Evolutionary conservation across 345 rosid genomes (phyloP), one percentile per base, ranked within the genome.

Genomic region (Hirschfeldia incana): DNA sequence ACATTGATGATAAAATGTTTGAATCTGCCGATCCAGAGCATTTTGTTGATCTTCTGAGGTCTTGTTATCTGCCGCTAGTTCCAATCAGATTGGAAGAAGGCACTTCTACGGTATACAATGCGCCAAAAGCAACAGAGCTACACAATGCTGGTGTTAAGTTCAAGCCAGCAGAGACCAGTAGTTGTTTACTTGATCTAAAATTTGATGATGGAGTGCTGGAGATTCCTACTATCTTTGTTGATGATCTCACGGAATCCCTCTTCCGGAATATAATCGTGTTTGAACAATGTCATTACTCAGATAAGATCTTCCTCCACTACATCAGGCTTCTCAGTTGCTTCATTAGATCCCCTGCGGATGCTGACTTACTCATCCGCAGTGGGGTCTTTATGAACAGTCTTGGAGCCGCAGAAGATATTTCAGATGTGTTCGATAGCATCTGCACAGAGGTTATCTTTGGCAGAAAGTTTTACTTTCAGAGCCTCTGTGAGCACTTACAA

Each of bases 121-220:
- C 83, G 59, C 83, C 81, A 1, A 73, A 72, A 27, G 80, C 84
- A 10, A 77, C 76, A 0, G 83, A 83, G 57, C 83, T 87, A 12
- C 37, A 72, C 16, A 76, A 66, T 29, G 90, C 85, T 6, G 88
- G 88, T 15, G 85, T 85, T 17, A 69, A 1, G 42, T 85, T 87
- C 27, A 76, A 51, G 59, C 59, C 39, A 17, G 58, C 49, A 7
- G 66, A 62, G 36, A 62, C 17, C 33, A 67, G 67, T 0, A 62
- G 11, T 16, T 74, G 76, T 49, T 62, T 73, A 29, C 73, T 85
- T n/a, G 84, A 83, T 66, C 60, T 85, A 30, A 64, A 0, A 15
- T 69, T 69, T 78, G 68, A 21, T 53, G 42, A 72, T 29, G 76
- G 82, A 30, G 12, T 72, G 57, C 27, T 79, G 0, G 32, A 66